Evolutionary conservation across 163 green algal genomes (phyloP).

Genomic region (Scenedesmus sp.): DNA sequence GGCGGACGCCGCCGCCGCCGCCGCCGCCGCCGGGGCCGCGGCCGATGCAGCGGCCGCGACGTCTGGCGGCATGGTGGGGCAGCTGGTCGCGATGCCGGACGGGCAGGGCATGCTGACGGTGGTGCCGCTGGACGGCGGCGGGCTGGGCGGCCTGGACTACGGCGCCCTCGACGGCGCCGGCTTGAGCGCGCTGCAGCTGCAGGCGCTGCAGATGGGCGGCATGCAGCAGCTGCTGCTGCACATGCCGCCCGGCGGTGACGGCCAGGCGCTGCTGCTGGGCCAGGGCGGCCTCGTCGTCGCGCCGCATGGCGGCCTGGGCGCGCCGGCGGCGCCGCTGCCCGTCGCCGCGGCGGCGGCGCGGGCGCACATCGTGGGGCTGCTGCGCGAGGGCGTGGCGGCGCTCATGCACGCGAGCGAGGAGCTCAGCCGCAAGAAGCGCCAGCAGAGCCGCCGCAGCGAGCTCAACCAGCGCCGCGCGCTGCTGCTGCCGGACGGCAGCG

Average conservation of each 20-base stretch:
- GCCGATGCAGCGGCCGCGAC: conserved; percentile 1
- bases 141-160: background rate
- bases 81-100: conserved; percentile 8
- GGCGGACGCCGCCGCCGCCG: background rate
- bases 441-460: conserved; percentile 43
- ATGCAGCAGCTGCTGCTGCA: conserved; percentile 41
- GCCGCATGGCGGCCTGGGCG: no score
- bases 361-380: conserved; percentile 1
- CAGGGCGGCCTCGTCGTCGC: conserved; percentile 2
- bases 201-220: conserved; percentile 26
- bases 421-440: conserved; percentile 42
- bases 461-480: conserved; percentile 45
- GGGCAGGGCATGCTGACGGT: conserved; percentile 36
- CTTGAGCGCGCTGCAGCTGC: conserved; percentile 14
- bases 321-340: no score
- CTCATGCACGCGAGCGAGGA: conserved; percentile 47
- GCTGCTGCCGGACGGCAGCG: conserved; percentile 38
- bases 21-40: background rate
- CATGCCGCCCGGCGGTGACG: conserved; percentile 14
- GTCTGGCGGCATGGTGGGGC: conserved; percentile 19
- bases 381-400: conserved; percentile 28
- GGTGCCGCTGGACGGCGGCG: conserved; percentile 26
- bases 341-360: background rate
- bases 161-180: conserved; percentile 13
- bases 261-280: conserved; percentile 30